Evolutionary conservation across 2,329 filamentous ascomycete genomes (phyloP).

Genomic region (Aspergillus aculeatus): DNA sequence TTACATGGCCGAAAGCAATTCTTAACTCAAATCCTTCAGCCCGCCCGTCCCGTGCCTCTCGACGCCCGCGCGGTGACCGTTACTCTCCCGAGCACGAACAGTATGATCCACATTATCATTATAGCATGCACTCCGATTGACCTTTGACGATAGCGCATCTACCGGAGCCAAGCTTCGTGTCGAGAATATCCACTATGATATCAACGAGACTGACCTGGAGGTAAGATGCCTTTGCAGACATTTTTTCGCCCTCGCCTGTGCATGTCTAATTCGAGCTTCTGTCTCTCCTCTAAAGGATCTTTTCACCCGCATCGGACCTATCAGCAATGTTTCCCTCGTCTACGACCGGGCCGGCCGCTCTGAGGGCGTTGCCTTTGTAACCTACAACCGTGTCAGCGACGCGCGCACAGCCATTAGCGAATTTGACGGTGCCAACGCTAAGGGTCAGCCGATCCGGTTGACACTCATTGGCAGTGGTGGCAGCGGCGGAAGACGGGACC

Average conservation of each 20-base stretch:
- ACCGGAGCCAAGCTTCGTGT: conserved; percentile 72
- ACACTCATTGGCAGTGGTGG: conserved; percentile 63
- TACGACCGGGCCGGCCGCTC: conserved; percentile 90
- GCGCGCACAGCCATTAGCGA: conserved; percentile 73
- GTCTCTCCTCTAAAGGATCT: conserved; percentile 61
- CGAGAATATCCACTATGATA: conserved; percentile 89
- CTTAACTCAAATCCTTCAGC: conserved; percentile 29
- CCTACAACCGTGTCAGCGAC: conserved; percentile 69
- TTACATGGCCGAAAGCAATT: conserved; percentile 6
- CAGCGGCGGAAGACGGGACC: conserved; percentile 32
- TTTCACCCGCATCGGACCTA: conserved; percentile 73
- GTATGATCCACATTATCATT: conserved; percentile 28
- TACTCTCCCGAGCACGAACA: conserved; percentile 36
- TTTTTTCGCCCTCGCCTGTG: neutral
- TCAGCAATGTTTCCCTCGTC: conserved; percentile 66
- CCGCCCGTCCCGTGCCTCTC: conserved; percentile 46
- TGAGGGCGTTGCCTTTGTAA: conserved; percentile 79
- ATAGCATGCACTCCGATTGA: conserved; percentile 7
- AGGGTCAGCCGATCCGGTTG: conserved; percentile 79
- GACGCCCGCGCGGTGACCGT: conserved; percentile 36
- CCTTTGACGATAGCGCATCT: conserved; percentile 45
- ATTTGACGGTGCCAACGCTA: conserved; percentile 87
- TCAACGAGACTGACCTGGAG: conserved; percentile 78
- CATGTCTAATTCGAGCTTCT: neutral
- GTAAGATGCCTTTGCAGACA: conserved; percentile 47